These are phyloP conservation scores for Paulownia fortunei DNA, from an alignment of 257 asterid genomes.

Conservation along the genomic window DNA sequence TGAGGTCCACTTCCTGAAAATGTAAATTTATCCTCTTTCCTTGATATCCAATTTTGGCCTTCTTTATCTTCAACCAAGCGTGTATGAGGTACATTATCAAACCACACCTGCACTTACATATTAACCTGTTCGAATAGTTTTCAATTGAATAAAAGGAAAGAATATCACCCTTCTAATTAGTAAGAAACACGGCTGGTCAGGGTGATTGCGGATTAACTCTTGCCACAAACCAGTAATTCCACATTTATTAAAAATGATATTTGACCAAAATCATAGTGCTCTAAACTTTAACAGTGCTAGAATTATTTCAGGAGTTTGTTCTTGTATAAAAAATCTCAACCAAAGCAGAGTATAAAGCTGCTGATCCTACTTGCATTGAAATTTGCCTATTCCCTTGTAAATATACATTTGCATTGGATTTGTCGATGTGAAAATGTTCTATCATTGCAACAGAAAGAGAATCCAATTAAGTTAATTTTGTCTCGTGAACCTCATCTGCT, in stretches of 20 bases:
- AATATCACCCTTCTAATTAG: not conserved
- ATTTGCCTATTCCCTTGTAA: not conserved
- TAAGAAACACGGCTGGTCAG: not conserved
- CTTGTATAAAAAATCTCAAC: not conserved
- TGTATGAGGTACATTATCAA: constrained; percentile 47
- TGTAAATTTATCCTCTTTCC: constrained; percentile 41
- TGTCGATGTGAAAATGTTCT: not conserved
- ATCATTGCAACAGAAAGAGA: not conserved
- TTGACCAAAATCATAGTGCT: too few species aligned
- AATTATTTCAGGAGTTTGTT: constrained; percentile 6
- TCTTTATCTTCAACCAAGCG: constrained; percentile 36
- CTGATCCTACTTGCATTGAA: not conserved
- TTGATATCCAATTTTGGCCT: constrained; percentile 37
- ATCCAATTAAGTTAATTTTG: not conserved
- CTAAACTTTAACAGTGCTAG: not conserved
- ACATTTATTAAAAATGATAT: too few species aligned
- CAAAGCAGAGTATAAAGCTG: not conserved
- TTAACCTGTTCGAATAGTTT: not conserved
- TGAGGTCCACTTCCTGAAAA: constrained; percentile 50
- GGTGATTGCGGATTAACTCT: not conserved
- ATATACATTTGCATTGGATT: not conserved
- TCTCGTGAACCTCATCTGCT: not conserved
- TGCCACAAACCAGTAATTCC: not conserved
- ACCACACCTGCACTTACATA: constrained; percentile 56
- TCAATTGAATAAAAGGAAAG: not conserved